phyloP scores from a whole-genome alignment of 2,329 filamentous ascomycete genomes.

The Venturia oleaginea region DNA sequence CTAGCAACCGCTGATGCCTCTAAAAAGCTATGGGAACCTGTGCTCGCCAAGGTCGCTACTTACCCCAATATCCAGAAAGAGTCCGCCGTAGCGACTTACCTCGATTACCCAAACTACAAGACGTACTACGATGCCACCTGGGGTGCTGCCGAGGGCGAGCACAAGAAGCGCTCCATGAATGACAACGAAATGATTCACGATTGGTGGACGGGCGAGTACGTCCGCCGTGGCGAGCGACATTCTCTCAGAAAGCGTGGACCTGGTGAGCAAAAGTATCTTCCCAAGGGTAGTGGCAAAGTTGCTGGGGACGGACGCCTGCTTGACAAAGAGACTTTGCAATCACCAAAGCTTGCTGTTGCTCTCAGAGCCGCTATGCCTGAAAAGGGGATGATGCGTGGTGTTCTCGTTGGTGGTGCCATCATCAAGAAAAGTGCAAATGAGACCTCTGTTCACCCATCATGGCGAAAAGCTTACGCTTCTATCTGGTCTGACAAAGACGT shows the following conservation, averaged over 20 bases:
- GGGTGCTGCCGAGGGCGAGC: neutral
- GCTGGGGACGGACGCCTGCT: conserved; percentile 12
- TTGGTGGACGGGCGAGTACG: conserved; percentile 7
- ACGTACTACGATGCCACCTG: conserved; percentile 7
- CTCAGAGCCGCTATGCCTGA: conserved; percentile 7
- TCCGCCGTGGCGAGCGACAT: neutral
- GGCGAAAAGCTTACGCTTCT: conserved; percentile 3
- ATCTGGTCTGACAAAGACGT: neutral
- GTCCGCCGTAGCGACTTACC: neutral
- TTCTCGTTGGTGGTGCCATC: conserved; percentile 4
- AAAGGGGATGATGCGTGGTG: conserved; percentile 9
- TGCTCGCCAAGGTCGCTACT: neutral
- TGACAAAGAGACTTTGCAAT: neutral
- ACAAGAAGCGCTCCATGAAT: neutral
- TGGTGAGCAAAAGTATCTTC: neutral
- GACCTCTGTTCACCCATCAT: conserved; percentile 12
- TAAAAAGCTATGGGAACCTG: conserved; percentile 10
- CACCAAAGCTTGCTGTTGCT: conserved; percentile 2
- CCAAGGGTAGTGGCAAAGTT: neutral
- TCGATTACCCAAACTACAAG: conserved; percentile 4
- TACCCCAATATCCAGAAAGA: neutral
- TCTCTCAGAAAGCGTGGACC: conserved; percentile 5
- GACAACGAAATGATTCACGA: neutral
- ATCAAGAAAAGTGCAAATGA: neutral
- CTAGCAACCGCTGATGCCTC: neutral